Evolutionary conservation across 2,329 filamentous ascomycete species (phyloP).

Genomic region (Trichoderma endophyticum): DNA sequence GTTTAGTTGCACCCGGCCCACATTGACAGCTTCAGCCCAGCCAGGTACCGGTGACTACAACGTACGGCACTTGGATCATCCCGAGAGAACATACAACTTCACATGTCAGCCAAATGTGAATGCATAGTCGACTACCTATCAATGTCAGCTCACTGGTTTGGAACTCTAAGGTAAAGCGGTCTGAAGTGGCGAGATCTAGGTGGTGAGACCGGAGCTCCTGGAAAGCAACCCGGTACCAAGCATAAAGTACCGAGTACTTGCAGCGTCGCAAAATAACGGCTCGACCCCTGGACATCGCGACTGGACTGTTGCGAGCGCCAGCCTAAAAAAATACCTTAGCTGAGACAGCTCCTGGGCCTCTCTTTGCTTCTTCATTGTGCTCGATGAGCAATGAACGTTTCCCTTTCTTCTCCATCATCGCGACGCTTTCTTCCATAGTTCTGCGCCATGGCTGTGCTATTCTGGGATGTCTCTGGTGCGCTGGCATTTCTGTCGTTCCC

Average conservation of each 20-base stretch:
- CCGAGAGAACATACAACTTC: not conserved
- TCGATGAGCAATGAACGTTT: not conserved
- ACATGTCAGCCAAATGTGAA: not conserved
- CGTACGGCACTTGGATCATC: not conserved
- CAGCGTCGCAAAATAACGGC: not conserved
- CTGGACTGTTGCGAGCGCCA: not conserved
- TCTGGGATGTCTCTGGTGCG: slow-evolving; percentile 25
- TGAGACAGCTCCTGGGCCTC: slow-evolving; percentile 10
- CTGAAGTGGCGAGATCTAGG: not conserved
- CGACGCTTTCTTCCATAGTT: not conserved
- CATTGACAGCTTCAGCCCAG: not conserved
- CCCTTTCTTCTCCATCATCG: not conserved
- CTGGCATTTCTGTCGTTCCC: slow-evolving; percentile 28
- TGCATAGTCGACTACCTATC: not conserved
- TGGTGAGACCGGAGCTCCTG: slow-evolving; percentile 3
- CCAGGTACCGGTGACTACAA: not conserved
- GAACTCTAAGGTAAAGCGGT: slow-evolving; percentile 1
- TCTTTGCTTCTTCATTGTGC: not conserved
- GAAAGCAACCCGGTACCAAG: not conserved
- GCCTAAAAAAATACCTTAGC: not conserved
- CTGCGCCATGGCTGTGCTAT: slow-evolving; percentile 25
- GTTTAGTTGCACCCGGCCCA: not conserved
- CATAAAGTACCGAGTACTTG: not conserved
- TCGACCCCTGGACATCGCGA: slow-evolving; percentile 6
- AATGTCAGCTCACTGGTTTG: not conserved